Conservation (phyloP, 2,329 filamentous ascomycete species). For the Pleomassaria siparia region DNA sequence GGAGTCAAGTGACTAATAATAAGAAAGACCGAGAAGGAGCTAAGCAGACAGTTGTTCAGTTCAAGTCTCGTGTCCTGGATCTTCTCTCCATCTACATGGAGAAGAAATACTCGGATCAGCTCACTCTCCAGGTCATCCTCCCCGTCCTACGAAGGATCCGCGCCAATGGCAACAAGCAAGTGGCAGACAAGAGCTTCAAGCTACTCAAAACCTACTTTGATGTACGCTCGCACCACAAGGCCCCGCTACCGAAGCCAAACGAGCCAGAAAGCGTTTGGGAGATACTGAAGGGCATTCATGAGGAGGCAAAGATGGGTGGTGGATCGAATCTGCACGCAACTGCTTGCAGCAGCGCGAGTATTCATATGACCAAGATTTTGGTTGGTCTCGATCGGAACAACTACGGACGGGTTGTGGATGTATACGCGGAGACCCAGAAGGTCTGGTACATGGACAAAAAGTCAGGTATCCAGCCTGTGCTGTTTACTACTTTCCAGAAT, state of each 20-base stretch:
- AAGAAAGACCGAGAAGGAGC: constrained; percentile 87
- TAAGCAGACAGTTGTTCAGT: constrained; percentile 85
- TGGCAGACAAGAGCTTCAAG: constrained; percentile 71
- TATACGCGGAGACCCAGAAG: constrained; percentile 48
- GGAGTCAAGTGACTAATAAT: constrained; percentile 63
- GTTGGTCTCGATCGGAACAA: constrained; percentile 50
- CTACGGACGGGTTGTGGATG: constrained; percentile 41
- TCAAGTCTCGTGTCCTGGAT: constrained; percentile 92
- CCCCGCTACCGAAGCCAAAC: constrained; percentile 48
- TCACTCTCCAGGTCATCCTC: constrained; percentile 70
- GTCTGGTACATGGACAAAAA: constrained; percentile 47
- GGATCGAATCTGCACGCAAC: constrained; percentile 69
- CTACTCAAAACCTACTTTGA: constrained; percentile 74
- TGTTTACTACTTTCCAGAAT: constrained; percentile 52
- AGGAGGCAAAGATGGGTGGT: constrained; percentile 64
- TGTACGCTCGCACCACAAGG: constrained; percentile 55
- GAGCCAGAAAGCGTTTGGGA: constrained; percentile 52
- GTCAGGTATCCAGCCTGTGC: constrained; percentile 43
- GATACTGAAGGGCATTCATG: constrained; percentile 68
- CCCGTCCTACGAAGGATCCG: constrained; percentile 77
- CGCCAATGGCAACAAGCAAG: constrained; percentile 73
- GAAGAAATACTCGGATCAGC: constrained; percentile 68
- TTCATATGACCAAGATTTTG: constrained; percentile 66
- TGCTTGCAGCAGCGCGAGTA: constrained; percentile 71
- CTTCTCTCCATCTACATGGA: constrained; percentile 83